Evolutionary conservation across 106 monocot genomes (phyloP), one percentile per base, ranked within the genome.

Genomic region (Allium cepa): DNA sequence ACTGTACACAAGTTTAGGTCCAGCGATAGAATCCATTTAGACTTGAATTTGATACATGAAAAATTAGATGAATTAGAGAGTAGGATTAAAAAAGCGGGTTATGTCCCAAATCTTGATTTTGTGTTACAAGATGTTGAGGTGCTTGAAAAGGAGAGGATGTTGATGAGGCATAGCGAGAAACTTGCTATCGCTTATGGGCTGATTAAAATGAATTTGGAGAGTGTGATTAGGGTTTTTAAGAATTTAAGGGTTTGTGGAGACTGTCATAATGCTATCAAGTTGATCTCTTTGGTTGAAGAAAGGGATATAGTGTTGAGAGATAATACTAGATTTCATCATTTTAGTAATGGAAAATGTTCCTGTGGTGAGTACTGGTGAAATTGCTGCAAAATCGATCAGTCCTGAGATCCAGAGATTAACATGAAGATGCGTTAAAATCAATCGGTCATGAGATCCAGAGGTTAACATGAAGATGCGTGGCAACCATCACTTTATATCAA

Each of bases 181-280:
- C 85, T 90, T 16, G 90, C 90, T 7, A 72, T 86, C 46, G 83
- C 86, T 56, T 86, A 83, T 73, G 86, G 83, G 71, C 63, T 90
- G 56, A 71, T 90, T 49, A 79, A 62, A 59, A 76, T 77, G 15
- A 52, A 74, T 8, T 45, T 64, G 10, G 62, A 74, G 48, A 73
- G 17, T 47, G 65, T 71, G 8, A 55, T 90, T 50, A 47, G 83
- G 47, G 77, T 86, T n/a, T 86, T 83, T 60, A 86, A 90, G 79
- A 90, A 90, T 66, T 86, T 90, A 51, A 63, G 90, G 46, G 81
- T 90, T 3, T 90, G 90, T 64, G 83, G 79, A 7, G 90, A 90
- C 66, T 90, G 90, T 71, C 90, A 86, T 26, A 77, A 78, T 62
- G 82, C 80, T 46, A 66, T 60, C 49, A 90, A 90, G 63, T 66